These are phyloP conservation scores for Fusarium algeriense DNA, from an alignment of 2,329 filamentous ascomycete genomes.

Conservation along the genomic window DNA sequence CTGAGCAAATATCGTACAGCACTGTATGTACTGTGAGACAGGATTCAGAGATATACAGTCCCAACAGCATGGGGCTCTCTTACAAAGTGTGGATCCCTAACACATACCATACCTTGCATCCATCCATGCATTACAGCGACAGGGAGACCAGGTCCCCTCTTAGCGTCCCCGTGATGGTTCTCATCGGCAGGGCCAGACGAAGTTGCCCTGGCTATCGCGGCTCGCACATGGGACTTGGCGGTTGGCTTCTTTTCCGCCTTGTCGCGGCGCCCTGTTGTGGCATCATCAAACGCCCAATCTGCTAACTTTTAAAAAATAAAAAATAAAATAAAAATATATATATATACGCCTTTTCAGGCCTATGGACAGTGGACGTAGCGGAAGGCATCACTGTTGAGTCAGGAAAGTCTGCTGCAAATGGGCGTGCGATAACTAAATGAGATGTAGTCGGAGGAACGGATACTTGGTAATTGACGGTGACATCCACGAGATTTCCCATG, in stretches of 20 bases:
- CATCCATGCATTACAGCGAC: conserved; percentile 36
- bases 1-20: conserved; percentile 5
- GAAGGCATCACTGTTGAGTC: conserved; percentile 31
- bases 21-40: conserved; percentile 9
- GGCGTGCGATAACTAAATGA: conserved; percentile 26
- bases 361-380: conserved; percentile 24
- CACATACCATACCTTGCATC: conserved; percentile 7
- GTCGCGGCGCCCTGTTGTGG: conserved; percentile 9
- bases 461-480: conserved; percentile 33
- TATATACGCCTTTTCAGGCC: conserved; percentile 18
- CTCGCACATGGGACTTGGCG: conserved; percentile 41
- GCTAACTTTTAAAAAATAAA: conserved; percentile 1
- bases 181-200: conserved; percentile 33
- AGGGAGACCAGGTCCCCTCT: conserved; percentile 19
- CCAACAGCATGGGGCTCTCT: conserved; percentile 43
- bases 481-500: conserved; percentile 38
- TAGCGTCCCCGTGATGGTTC: conserved; percentile 43
- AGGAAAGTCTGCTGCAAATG: conserved; percentile 34
- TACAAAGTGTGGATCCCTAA: conserved; percentile 37
- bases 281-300: conserved; percentile 27
- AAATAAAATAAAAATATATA: too few relatives aligned
- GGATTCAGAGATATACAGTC: conserved; percentile 14
- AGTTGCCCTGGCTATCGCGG: conserved; percentile 45
- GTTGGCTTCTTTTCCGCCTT: conserved; percentile 32
- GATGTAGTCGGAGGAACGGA: conserved; percentile 31